Conservation (phyloP, 768 basidiomycete species). For the Mycena alexandri region DNA sequence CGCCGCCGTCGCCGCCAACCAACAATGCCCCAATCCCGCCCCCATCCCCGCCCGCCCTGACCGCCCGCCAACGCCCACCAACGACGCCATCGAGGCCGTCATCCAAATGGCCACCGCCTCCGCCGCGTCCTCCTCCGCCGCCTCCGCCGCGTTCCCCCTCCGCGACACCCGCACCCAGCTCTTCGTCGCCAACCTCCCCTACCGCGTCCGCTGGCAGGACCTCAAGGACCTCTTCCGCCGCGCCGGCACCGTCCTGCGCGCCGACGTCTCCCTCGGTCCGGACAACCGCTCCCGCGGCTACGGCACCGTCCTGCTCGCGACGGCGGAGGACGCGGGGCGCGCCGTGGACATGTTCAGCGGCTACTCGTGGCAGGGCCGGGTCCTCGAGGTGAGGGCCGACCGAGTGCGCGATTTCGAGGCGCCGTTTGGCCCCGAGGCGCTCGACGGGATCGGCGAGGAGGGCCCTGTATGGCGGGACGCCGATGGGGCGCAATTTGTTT, state of each 20-base stretch:
- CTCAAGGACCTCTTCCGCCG: conserved; percentile 97
- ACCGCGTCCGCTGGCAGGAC: conserved; percentile 99
- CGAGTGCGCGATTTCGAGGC: conserved; percentile 55
- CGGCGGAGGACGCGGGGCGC: conserved; percentile 93
- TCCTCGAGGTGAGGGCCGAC: conserved; percentile 93
- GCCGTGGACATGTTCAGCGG: conserved; percentile 98
- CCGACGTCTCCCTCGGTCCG: conserved; percentile 83
- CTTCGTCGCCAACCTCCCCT: conserved; percentile 97
- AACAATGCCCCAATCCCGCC: background rate
- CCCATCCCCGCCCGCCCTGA: background rate
- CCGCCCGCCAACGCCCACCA: conserved; percentile 51
- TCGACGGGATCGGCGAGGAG: too few species aligned
- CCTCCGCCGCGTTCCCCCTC: conserved; percentile 57
- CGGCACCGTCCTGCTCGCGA: conserved; percentile 94
- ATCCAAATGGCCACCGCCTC: conserved; percentile 92
- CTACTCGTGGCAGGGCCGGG: conserved; percentile 95
- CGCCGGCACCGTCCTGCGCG: conserved; percentile 89
- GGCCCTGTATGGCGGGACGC: conserved; percentile 33
- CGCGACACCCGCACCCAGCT: conserved; percentile 95
- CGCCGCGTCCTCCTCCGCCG: conserved; percentile 59
- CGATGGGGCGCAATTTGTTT: conserved; percentile 73
- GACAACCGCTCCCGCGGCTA: conserved; percentile 95
- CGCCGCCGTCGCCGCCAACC: background rate
- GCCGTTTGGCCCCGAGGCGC: conserved; percentile 30
- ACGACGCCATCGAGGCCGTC: conserved; percentile 92